Percentiles rank a stretch among this genome's conserved stretches.
Conservation (phyloP, 2,329 filamentous ascomycete genomes). For the Sporothrix phasma region DNA sequence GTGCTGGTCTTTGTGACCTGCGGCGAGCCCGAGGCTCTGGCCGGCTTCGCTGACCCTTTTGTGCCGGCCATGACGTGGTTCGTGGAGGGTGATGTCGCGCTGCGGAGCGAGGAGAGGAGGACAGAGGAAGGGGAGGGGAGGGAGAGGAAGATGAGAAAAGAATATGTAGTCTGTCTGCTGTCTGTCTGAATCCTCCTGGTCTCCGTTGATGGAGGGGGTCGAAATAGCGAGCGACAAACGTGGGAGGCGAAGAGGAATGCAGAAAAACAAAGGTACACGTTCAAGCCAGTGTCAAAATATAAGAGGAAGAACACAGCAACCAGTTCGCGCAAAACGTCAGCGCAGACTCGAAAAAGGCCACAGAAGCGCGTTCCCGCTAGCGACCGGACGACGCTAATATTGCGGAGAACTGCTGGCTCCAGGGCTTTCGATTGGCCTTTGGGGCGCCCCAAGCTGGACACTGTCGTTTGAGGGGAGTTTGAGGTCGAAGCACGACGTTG, state of each 20-base stretch:
- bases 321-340: neutral
- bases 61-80: slow-evolving; percentile 8
- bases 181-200: too few species aligned
- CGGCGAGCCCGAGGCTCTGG: neutral
- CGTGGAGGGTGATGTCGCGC: neutral
- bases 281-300: neutral
- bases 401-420: neutral
- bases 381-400: neutral
- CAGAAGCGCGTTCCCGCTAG: slow-evolving; percentile 3
- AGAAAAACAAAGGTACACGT: neutral
- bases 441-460: neutral
- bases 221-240: neutral
- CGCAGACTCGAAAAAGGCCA: neutral
- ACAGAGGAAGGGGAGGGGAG: neutral
- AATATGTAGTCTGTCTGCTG: too few species aligned
- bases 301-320: neutral
- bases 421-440: neutral
- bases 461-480: neutral
- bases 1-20: neutral
- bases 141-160: neutral
- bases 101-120: neutral
- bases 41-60: slow-evolving; percentile 1
- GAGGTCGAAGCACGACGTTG: neutral
- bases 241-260: neutral
- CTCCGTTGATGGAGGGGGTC: neutral